These are phyloP conservation scores for Grosmannia penicillata DNA, from an alignment of 2,329 filamentous ascomycete genomes.

Conservation along the genomic window DNA sequence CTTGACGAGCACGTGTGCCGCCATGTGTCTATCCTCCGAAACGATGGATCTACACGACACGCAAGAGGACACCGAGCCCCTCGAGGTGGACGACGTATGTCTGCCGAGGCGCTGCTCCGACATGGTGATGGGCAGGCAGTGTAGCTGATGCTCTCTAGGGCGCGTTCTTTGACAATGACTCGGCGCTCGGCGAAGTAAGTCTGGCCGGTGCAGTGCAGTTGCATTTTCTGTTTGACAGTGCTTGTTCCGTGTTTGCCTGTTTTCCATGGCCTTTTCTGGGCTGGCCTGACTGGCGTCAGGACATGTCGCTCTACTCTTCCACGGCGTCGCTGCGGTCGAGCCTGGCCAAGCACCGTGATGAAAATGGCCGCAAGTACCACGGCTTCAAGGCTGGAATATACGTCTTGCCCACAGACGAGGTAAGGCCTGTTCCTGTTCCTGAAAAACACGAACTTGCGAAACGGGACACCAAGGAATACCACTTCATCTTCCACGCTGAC, in stretches of 20 bases:
- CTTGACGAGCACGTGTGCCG: slow-evolving; percentile 4
- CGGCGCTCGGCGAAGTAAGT: slow-evolving; percentile 16
- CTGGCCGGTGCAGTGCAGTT: too few species aligned
- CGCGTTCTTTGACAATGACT: slow-evolving; percentile 9
- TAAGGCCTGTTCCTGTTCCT: slow-evolving; percentile 2
- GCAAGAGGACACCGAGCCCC: too few species aligned
- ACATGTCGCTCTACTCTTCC: slow-evolving; percentile 17
- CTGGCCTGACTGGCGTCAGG: slow-evolving; percentile 5
- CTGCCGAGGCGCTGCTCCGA: too few species aligned
- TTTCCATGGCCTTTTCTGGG: neutral
- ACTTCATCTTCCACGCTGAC: neutral
- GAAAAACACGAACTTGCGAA: too few species aligned
- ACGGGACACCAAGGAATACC: too few species aligned
- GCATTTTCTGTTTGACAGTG: too few species aligned
- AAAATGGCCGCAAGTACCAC: slow-evolving; percentile 24
- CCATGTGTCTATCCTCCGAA: too few species aligned
- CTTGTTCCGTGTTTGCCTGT: neutral
- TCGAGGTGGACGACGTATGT: neutral
- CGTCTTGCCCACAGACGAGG: slow-evolving; percentile 22
- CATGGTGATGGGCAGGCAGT: too few species aligned
- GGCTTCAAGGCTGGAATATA: slow-evolving; percentile 23
- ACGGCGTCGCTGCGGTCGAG: slow-evolving; percentile 19
- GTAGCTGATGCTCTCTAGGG: too few species aligned
- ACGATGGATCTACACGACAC: too few species aligned
- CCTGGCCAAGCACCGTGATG: slow-evolving; percentile 15